Base-by-base conservation (phyloP, 2,329 filamentous ascomycete genomes). In the Monosporascus cannonballus region DNA sequence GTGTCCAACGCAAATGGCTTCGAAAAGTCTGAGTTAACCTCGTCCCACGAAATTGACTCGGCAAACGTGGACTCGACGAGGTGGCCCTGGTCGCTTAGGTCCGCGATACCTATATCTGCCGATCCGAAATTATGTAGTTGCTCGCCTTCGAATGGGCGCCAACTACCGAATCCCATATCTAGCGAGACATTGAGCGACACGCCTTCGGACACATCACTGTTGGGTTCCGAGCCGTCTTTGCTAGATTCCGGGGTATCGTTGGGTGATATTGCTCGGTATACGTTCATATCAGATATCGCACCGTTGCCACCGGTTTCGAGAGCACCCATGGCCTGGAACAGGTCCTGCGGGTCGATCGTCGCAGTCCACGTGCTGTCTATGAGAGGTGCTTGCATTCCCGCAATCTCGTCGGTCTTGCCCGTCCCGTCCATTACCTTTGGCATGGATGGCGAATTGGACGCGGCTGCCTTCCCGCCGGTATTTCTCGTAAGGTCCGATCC, bases 171-270 rank as follows among this genome's bases (percentile, higher is more conserved):
- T 17, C 66, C 66, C 62, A 69, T 64, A 46, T 69, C 63, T 3
- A 69, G 47, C 2, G 59, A 59, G 25, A 84, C 76, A 44, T 84
- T 81, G 15, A 83, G 69, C 17, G 69, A 65, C 3, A 76, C 73
- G 5, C 72, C 73, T 52, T 85, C 83, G 3, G 80, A 76, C 18
- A 85, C 78, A 58, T 86, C 83, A 61, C 81, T 85, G 55, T 78
- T 84, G 9, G 80, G 79, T 60, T 85, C 82, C 41, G 82, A 84
- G 58, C 76, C 78, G 52, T 85, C 81, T 64, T 84, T 83, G 66
- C 74, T 80, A 2, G 82, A 85, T 58, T 85, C 83, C 0, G 83
- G 83, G 7, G 83, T 86, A 61, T 85, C 81, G 54, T 84, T 82
- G 0, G 82, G 81, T 24, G 82, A 82, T 52, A 79, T 69, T 1